These are phyloP conservation scores for Trichophyton schoenleinii DNA, from an alignment of 2,329 filamentous ascomycete genomes.

Conservation along the genomic window DNA sequence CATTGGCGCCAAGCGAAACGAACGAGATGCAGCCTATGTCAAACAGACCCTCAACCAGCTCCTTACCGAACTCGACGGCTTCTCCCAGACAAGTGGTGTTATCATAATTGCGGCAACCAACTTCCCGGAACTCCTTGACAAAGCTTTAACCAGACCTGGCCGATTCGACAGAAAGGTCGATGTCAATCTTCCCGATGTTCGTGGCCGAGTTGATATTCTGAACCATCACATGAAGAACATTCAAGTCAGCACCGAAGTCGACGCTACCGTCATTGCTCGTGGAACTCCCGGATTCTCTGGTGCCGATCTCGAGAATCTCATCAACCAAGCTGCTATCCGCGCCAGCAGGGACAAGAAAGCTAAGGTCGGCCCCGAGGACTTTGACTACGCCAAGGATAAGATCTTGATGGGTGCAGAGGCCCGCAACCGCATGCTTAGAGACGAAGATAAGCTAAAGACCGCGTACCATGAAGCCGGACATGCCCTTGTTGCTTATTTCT, in stretches of 20 bases:
- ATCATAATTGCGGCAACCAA: conserved; percentile 96
- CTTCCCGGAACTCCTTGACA: conserved; percentile 86
- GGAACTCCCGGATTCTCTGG: conserved; percentile 88
- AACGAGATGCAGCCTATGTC: conserved; percentile 83
- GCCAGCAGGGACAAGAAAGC: conserved; percentile 77
- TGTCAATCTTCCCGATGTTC: conserved; percentile 82
- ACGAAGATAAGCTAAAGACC: conserved; percentile 92
- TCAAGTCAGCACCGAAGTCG: conserved; percentile 65
- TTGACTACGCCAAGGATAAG: conserved; percentile 97
- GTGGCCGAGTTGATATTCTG: conserved; percentile 82
- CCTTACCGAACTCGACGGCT: conserved; percentile 91
- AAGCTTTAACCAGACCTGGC: conserved; percentile 83
- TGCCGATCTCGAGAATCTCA: conserved; percentile 89
- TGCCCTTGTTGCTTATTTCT: conserved; percentile 77
- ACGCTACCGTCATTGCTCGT: conserved; percentile 69
- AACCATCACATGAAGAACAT: conserved; percentile 91
- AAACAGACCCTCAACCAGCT: conserved; percentile 97
- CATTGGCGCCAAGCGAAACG: conserved; percentile 86
- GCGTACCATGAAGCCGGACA: conserved; percentile 95
- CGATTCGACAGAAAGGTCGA: conserved; percentile 89
- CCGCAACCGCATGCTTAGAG: conserved; percentile 75
- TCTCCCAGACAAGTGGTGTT: conserved; percentile 85
- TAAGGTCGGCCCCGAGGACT: conserved; percentile 63
- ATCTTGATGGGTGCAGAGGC: conserved; percentile 94
- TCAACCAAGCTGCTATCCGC: conserved; percentile 89